Conservation (phyloP, 164 flowering plant genomes). For the Berberis thunbergii region DNA sequence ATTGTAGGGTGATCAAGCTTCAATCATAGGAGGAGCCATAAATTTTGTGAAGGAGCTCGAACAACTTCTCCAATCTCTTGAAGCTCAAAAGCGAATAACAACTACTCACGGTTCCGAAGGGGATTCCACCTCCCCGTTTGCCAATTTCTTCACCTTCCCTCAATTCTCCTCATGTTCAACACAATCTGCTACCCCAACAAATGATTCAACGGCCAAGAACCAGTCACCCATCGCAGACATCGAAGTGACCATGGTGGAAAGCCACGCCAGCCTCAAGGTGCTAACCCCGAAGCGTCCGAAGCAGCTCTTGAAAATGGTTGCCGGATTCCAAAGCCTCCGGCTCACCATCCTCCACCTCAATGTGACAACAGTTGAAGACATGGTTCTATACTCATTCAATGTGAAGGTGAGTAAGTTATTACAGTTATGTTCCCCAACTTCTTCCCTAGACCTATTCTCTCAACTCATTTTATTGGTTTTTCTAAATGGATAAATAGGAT, state of each 20-base stretch:
- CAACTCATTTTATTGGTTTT: background rate
- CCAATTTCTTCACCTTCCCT: no score
- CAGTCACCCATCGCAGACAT: constrained; percentile 43
- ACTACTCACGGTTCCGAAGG: background rate
- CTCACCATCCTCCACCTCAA: constrained; percentile 70
- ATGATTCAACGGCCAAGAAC: constrained; percentile 5
- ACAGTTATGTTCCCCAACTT: no score
- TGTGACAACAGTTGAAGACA: constrained; percentile 46
- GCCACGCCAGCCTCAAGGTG: constrained; percentile 69
- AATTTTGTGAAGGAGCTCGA: constrained; percentile 82
- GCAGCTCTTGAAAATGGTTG: constrained; percentile 58
- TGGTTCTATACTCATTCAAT: constrained; percentile 59
- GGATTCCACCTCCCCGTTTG: background rate
- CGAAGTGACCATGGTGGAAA: constrained; percentile 75
- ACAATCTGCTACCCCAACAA: background rate
- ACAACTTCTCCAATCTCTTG: constrained; percentile 57
- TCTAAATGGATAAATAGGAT: background rate
- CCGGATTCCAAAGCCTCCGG: constrained; percentile 39
- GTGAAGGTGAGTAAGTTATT: constrained; percentile 38
- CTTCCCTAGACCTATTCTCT: background rate
- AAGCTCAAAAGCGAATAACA: constrained; percentile 23
- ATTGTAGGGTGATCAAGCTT: constrained; percentile 79
- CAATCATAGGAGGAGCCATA: constrained; percentile 82
- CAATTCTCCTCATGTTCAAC: no score
- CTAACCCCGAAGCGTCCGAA: constrained; percentile 38